phyloP scores from a whole-genome alignment of 192 early-diverging fungal genomes.

The Linnemannia hyalina region DNA sequence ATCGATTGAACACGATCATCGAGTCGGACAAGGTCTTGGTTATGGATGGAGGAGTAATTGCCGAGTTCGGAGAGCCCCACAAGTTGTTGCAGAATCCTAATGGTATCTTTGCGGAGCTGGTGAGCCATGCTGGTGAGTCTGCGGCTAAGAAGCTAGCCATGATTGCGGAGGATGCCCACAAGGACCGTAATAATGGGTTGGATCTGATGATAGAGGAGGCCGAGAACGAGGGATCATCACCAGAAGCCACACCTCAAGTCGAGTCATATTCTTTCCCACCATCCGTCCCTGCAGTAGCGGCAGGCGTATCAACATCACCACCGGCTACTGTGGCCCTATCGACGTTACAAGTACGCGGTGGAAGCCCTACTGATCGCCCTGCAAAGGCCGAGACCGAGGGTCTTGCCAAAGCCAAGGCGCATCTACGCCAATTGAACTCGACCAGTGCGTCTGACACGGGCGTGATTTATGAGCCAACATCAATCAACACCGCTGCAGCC shows the following conservation, averaged over 20 bases:
- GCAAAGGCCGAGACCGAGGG: conserved; percentile 3
- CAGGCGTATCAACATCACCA: background rate
- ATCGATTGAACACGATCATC: conserved; percentile 75
- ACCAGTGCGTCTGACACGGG: background rate
- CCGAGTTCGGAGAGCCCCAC: conserved; percentile 78
- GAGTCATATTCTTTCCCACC: background rate
- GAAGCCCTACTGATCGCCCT: no score
- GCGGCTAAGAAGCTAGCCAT: conserved; percentile 61
- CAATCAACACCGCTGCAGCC: background rate
- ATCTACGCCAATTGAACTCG: conserved; percentile 12
- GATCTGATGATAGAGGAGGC: conserved; percentile 3
- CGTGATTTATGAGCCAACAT: no score
- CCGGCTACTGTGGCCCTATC: background rate
- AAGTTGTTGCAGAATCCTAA: conserved; percentile 58
- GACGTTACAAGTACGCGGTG: background rate
- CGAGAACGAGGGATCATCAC: background rate
- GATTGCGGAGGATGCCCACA: conserved; percentile 38
- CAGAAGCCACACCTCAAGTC: background rate
- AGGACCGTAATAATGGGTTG: conserved; percentile 20
- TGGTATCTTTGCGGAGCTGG: conserved; percentile 35
- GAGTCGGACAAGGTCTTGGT: conserved; percentile 86
- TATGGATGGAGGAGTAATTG: conserved; percentile 75
- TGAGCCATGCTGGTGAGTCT: conserved; percentile 38
- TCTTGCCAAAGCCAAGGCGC: conserved; percentile 23
- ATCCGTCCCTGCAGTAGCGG: background rate